A percentile compares a stretch with the other conserved stretches of the same genome.
Evolutionary conservation across 495 filamentous ascomycete genomes (phyloP).

Genomic region (Choiromyces venosus): DNA sequence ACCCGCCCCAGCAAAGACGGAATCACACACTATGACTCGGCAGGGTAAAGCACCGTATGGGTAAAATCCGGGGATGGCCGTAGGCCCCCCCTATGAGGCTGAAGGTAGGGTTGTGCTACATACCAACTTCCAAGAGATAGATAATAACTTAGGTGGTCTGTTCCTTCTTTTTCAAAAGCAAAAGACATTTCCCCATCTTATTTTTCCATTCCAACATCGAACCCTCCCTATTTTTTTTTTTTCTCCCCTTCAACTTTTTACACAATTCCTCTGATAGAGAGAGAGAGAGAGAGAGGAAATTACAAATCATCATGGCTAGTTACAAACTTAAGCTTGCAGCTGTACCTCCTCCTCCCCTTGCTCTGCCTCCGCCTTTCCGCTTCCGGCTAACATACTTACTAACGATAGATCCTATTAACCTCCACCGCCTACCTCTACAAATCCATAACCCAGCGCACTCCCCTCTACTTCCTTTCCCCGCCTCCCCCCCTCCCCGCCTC

Average conservation of each 20-base stretch:
- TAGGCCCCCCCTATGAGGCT: not conserved
- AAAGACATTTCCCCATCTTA: too few relatives aligned
- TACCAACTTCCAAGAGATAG: too few relatives aligned
- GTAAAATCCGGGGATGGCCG: too few relatives aligned
- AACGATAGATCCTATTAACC: conserved; percentile 44
- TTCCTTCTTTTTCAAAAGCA: not conserved
- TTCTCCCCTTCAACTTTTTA: too few relatives aligned
- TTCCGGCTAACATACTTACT: not conserved
- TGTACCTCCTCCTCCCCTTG: not conserved
- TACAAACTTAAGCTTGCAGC: not conserved
- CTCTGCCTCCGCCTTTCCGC: not conserved
- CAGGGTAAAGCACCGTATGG: not conserved
- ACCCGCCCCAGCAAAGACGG: too few relatives aligned
- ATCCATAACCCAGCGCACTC: conserved; percentile 32
- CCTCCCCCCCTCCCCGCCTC: conserved; percentile 17
- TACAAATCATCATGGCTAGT: not conserved
- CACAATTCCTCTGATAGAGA: too few relatives aligned
- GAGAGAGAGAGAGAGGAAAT: too few relatives aligned
- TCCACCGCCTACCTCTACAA: conserved; percentile 40
- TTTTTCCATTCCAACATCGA: too few relatives aligned
- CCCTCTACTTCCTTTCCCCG: conserved; percentile 27
- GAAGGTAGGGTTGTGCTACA: not conserved
- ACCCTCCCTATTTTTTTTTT: too few relatives aligned
- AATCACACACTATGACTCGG: not conserved
- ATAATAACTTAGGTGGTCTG: too few relatives aligned